Conservation (phyloP, 768 basidiomycete species). For the Phallus indusiatus region DNA sequence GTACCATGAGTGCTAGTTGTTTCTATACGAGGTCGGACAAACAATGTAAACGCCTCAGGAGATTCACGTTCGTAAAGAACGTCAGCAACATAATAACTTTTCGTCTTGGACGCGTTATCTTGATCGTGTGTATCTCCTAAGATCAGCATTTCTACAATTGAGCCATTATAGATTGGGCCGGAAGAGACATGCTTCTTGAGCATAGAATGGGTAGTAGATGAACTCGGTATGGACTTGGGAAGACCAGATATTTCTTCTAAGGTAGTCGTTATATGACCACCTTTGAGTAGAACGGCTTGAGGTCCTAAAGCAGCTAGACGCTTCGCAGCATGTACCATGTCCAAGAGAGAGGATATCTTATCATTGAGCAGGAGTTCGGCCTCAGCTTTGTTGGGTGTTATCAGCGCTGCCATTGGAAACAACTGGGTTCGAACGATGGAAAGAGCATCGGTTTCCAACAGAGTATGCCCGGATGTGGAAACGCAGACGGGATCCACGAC, state of each 20-base stretch:
- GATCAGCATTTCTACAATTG: conserved; percentile 1
- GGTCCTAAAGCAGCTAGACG: conserved; percentile 38
- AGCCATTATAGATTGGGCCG: neutral
- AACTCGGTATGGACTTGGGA: neutral
- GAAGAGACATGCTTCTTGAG: neutral
- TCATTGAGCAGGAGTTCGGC: conserved; percentile 56
- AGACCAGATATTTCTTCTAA: conserved; percentile 1
- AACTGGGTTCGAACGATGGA: conserved; percentile 48
- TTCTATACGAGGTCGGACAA: conserved; percentile 50
- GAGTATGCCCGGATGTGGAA: conserved; percentile 77
- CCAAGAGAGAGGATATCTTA: conserved; percentile 38
- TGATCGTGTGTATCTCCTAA: neutral
- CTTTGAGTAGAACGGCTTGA: conserved; percentile 70
- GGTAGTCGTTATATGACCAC: conserved; percentile 54
- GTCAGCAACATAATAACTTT: conserved; percentile 46
- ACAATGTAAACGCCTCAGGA: conserved; percentile 34
- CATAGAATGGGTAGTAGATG: no score
- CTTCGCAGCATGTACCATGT: conserved; percentile 51
- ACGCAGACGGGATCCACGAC: conserved; percentile 89
- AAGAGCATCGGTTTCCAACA: conserved; percentile 62
- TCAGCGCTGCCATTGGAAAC: conserved; percentile 57
- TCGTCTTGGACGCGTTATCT: neutral
- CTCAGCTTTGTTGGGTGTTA: conserved; percentile 84
- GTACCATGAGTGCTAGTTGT: conserved; percentile 83
- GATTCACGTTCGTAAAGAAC: conserved; percentile 36